A percentile compares a stretch with the other conserved stretches of the same genome.
These are phyloP conservation scores for Achaetomiella virescens DNA, from an alignment of 495 filamentous ascomycete genomes.

Conservation along the genomic window DNA sequence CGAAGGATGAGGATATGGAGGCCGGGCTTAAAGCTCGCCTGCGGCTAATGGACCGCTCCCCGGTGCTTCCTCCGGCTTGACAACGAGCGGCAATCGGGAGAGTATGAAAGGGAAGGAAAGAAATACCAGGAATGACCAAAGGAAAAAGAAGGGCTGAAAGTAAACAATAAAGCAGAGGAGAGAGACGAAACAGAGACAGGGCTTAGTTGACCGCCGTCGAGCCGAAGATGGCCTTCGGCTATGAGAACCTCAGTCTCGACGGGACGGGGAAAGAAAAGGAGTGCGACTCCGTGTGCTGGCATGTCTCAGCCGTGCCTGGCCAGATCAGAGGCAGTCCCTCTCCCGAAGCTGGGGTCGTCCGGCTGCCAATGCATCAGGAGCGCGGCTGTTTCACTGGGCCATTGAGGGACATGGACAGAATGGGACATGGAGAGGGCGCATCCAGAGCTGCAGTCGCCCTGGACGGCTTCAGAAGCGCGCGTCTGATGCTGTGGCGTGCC, in stretches of 20 bases:
- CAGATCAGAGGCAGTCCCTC: no score
- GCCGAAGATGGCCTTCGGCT: neutral
- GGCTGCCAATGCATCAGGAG: neutral
- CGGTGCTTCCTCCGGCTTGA: neutral
- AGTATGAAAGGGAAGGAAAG: slow-evolving; percentile 5
- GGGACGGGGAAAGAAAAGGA: neutral
- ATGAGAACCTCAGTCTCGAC: neutral
- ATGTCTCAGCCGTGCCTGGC: slow-evolving; percentile 14
- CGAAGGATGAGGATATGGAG: slow-evolving; percentile 1
- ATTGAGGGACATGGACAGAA: neutral
- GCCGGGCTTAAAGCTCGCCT: slow-evolving; percentile 11
- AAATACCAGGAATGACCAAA: slow-evolving; percentile 9
- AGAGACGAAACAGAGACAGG: slow-evolving; percentile 16
- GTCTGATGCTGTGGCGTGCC: neutral
- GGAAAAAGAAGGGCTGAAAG: slow-evolving; percentile 15
- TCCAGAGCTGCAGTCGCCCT: no score
- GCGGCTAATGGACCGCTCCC: neutral
- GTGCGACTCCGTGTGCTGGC: neutral
- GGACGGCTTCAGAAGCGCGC: neutral
- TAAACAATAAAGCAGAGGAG: neutral
- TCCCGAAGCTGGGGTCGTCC: no score
- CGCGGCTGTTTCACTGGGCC: slow-evolving; percentile 4
- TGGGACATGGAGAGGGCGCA: neutral
- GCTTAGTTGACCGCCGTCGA: neutral
- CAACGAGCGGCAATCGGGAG: slow-evolving; percentile 5